Base-by-base conservation (phyloP, 2,329 filamentous ascomycete species). In the Pseudogymnoascus sp. region DNA sequence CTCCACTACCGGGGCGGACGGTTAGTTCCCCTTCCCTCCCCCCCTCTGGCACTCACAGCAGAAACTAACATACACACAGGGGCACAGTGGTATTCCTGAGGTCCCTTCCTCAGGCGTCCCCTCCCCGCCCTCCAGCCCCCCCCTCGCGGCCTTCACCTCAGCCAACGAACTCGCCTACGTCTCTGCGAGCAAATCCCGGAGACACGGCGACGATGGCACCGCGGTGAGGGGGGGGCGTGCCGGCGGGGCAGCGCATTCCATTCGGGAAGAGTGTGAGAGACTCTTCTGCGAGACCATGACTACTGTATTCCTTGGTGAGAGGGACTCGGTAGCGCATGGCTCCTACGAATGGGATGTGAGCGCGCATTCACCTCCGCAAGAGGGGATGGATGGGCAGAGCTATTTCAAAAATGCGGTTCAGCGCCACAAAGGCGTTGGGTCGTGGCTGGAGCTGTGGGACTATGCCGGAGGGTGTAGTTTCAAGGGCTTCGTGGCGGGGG, bases 231-330 rank as follows among this genome's bases (percentile, higher is more conserved):
- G 49, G 49, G 74, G 78, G 75, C 81, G 83, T 74, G 83, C 83
- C 88, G 89, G 89, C 90, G 92, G 92, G 91, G 92, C 92, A 88
- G 87, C 91, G 89, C 86, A 90, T 80, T 87, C 88, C 81, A 96
- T 96, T 84, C 92, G 89, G 90, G 92, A 89, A 92, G 92, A 96
- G 91, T 96, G 92, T 96, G 92, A 96, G 92, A 97, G 92, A 84
- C 93, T 96, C 88, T 96, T 96, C 86, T 96, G 92, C 81, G 91
- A 93, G 88, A 88, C 87, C 84, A 90, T 96, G 87, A 89, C 85
- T 80, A 81, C 87, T 81, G 89, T 90, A 82, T 96, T 97, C 86
- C 90, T 89, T 83, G 92, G 91, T 96, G 92, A 95, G 91, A 87
- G 88, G 89, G 87, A 86, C 79, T 77, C 80, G 82, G 83, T 78